A percentile compares a stretch with the other conserved stretches of the same genome.
Conservation (phyloP, 257 asterid genomes). For the Solanum chilense region DNA sequence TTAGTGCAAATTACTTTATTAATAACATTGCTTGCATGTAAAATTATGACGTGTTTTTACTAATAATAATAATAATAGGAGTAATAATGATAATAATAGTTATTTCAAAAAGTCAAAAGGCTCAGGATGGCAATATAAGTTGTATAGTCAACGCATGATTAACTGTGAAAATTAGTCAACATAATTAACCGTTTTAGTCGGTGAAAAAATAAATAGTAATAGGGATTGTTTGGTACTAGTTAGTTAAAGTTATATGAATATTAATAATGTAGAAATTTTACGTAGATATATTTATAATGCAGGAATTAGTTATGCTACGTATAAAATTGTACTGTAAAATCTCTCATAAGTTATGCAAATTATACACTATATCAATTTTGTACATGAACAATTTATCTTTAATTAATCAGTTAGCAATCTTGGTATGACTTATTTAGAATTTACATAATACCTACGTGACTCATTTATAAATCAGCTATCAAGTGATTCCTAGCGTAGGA, state of each 20-base stretch:
- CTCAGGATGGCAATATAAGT: neutral
- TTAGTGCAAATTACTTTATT: neutral
- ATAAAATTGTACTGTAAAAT: too few species aligned
- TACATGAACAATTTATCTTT: too few species aligned
- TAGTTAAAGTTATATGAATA: neutral
- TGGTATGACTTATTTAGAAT: too few species aligned
- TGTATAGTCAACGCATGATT: constrained; percentile 14
- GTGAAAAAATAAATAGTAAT: neutral
- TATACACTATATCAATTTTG: too few species aligned
- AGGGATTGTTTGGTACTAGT: neutral
- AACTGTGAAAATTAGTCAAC: neutral
- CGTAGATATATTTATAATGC: too few species aligned
- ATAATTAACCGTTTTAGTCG: neutral
- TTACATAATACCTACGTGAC: too few species aligned
- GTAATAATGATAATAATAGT: neutral
- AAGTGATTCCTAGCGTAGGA: neutral
- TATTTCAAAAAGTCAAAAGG: constrained; percentile 19
- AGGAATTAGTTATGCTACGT: too few species aligned
- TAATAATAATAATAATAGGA: neutral
- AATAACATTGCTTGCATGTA: neutral
- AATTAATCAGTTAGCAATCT: too few species aligned
- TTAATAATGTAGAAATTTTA: neutral
- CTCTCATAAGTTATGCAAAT: too few species aligned
- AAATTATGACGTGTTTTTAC: constrained; percentile 14
- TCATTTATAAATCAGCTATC: neutral